Evolutionary conservation across 2,329 filamentous ascomycete species (phyloP).

Genomic region (Chrysosporium queenslandicum): DNA sequence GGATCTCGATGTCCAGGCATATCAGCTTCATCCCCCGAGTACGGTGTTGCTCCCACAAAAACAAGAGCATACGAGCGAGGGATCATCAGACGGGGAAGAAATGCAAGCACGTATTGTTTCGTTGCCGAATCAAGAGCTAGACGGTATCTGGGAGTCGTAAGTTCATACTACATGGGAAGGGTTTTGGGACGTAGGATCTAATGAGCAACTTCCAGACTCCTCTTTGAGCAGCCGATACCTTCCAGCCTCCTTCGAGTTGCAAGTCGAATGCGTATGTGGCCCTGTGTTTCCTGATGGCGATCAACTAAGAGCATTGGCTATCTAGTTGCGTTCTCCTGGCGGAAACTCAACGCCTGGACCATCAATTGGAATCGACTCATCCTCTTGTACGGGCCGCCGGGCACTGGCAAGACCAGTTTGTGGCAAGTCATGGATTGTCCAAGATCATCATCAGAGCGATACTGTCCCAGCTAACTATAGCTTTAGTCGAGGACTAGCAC

Average conservation of each 20-base stretch:
- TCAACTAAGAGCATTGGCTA: neutral
- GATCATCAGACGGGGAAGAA: constrained; percentile 20
- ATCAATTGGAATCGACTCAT: constrained; percentile 48
- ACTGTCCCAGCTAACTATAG: constrained; percentile 1
- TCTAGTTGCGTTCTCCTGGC: constrained; percentile 26
- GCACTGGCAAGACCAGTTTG: constrained; percentile 64
- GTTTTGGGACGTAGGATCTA: too few relatives aligned
- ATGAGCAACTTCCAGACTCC: constrained; percentile 29
- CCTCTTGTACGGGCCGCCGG: constrained; percentile 83
- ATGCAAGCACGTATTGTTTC: constrained; percentile 27
- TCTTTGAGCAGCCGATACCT: constrained; percentile 37
- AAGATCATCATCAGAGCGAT: too few relatives aligned
- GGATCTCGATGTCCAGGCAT: constrained; percentile 36
- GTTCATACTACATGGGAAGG: too few relatives aligned
- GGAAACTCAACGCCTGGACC: constrained; percentile 28
- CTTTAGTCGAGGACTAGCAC: constrained; percentile 36
- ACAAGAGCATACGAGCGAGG: constrained; percentile 16
- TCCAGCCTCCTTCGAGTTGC: constrained; percentile 34
- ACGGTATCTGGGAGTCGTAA: constrained; percentile 38
- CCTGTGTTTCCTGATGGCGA: neutral
- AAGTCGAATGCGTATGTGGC: constrained; percentile 30
- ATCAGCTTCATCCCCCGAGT: constrained; percentile 25
- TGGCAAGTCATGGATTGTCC: constrained; percentile 21
- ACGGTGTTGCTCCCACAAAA: constrained; percentile 17
- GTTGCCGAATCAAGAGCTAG: constrained; percentile 33